Evolutionary conservation across 495 filamentous ascomycete species (phyloP), one percentile per base, ranked within the genome.

Genomic region (Penicillium crystallinum): DNA sequence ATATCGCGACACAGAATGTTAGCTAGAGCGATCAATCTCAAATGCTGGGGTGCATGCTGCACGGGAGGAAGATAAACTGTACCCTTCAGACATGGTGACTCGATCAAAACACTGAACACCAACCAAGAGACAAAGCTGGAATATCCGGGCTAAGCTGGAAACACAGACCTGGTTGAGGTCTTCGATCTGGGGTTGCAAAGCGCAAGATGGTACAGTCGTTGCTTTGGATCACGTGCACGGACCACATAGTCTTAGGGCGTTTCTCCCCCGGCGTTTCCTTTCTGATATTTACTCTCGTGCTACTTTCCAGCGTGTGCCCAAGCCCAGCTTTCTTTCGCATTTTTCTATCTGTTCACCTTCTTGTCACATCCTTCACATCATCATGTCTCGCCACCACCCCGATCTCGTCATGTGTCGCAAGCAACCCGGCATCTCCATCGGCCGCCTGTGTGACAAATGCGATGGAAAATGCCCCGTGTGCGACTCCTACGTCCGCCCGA

Each of bases 351-450:
- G 11, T 55, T 55, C 29, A 31, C 22, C 6, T 37, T 45, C 31
- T 37, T 25, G 15, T 15, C 34, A 12, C 38, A 8, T 14, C 37
- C 54, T 39, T 59, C 29, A 39, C 57, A 50, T 33, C 39, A 64
- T 10, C 38, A 68, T 70, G 67, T 67, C 66, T 56, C 64, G 61
- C 59, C 64, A 76, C 62, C 66, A 72, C 65, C 67, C 69, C 68
- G 93, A 99, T 78, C 85, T 99, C 54, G 93, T 99, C 59, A 99
- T 99, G 93, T 99, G 93, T 83, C 92, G 95, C 75, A 97, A 97
- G 78, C 91, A 96, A 69, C 77, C 95, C 53, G 93, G 93, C 73
- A 97, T 97, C 69, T 88, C 91, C 56, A 97, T 97, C 83, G 93
- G 95, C 65, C 91, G 93, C 22, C 87, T 99, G 65, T 99, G 93